Percentiles rank a stretch among this genome's conserved stretches.
phyloP scores from a whole-genome alignment of 2,329 filamentous ascomycete species.

The Metarhizium robertsii region DNA sequence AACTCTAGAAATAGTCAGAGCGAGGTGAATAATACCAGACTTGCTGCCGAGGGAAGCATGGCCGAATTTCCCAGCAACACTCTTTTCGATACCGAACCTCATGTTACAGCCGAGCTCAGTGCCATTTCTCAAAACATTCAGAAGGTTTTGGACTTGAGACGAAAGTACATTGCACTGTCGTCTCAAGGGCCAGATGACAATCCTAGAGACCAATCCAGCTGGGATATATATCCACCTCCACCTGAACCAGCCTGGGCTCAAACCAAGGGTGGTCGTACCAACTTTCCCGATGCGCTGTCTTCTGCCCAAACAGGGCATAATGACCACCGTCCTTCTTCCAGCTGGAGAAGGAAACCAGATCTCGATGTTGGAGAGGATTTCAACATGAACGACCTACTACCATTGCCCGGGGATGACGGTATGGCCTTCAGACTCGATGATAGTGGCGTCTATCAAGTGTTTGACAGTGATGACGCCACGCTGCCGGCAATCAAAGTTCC shows the following conservation, averaged over 20 bases:
- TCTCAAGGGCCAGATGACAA: slow-evolving; percentile 77
- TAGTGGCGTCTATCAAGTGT: slow-evolving; percentile 87
- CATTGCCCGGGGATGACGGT: slow-evolving; percentile 60
- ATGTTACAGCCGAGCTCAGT: slow-evolving; percentile 74
- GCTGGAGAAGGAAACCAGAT: slow-evolving; percentile 66
- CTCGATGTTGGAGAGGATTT: slow-evolving; percentile 92
- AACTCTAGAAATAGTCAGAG: slow-evolving; percentile 30
- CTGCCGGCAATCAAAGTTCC: slow-evolving; percentile 75
- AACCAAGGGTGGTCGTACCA: slow-evolving; percentile 14
- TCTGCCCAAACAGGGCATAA: background rate
- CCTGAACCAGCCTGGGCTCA: slow-evolving; percentile 77
- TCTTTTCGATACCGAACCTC: slow-evolving; percentile 63
- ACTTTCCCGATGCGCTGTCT: slow-evolving; percentile 7
- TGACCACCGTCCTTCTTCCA: slow-evolving; percentile 29
- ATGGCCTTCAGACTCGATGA: slow-evolving; percentile 73
- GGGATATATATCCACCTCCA: slow-evolving; percentile 85
- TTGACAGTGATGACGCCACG: slow-evolving; percentile 55
- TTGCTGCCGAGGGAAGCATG: slow-evolving; percentile 36
- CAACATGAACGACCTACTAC: slow-evolving; percentile 65
- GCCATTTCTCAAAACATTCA: slow-evolving; percentile 87
- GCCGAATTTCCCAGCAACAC: slow-evolving; percentile 52
- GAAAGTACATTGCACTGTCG: slow-evolving; percentile 82
- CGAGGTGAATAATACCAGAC: slow-evolving; percentile 3
- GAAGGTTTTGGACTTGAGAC: slow-evolving; percentile 75
- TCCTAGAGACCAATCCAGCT: slow-evolving; percentile 72